Evolutionary conservation across 2,329 filamentous ascomycete genomes (phyloP).

Genomic region (Dactylellina drechsleri): DNA sequence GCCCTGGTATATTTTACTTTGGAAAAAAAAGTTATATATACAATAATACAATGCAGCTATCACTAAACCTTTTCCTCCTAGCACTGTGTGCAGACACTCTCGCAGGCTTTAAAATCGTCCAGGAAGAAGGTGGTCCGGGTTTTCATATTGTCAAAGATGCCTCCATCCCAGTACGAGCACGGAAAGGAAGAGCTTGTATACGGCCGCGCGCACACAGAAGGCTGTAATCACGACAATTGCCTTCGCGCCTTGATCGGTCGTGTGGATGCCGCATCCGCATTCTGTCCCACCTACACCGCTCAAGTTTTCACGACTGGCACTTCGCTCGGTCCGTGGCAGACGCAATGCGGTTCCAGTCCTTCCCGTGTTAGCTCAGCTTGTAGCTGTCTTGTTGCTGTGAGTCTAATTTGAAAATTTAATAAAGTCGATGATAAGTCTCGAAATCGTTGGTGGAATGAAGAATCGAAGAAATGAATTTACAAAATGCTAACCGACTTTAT

Average conservation of each 20-base stretch:
- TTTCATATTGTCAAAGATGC: background rate
- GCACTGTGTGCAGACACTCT: background rate
- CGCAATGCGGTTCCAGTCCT: constrained; percentile 15
- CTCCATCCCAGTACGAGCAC: background rate
- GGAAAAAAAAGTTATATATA: too few relatives aligned
- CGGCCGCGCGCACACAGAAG: background rate
- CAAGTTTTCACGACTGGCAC: background rate
- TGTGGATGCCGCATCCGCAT: background rate
- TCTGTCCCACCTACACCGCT: background rate
- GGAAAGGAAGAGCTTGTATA: background rate
- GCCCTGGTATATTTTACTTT: too few relatives aligned
- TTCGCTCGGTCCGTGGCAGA: constrained; percentile 17
- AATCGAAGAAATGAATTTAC: too few relatives aligned
- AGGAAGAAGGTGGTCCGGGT: background rate
- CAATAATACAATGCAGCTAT: background rate
- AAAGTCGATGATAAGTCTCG: too few relatives aligned
- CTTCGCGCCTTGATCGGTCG: background rate
- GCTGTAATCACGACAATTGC: background rate
- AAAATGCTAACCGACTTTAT: too few relatives aligned
- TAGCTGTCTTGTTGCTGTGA: constrained; percentile 12
- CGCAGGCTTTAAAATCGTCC: background rate
- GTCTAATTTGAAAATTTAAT: background rate
- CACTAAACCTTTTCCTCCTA: background rate
- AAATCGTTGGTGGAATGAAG: too few relatives aligned
- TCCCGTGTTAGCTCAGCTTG: constrained; percentile 21